These are phyloP conservation scores for Nothophoma quercina DNA, from an alignment of 2,329 filamentous ascomycete genomes.

Conservation along the genomic window DNA sequence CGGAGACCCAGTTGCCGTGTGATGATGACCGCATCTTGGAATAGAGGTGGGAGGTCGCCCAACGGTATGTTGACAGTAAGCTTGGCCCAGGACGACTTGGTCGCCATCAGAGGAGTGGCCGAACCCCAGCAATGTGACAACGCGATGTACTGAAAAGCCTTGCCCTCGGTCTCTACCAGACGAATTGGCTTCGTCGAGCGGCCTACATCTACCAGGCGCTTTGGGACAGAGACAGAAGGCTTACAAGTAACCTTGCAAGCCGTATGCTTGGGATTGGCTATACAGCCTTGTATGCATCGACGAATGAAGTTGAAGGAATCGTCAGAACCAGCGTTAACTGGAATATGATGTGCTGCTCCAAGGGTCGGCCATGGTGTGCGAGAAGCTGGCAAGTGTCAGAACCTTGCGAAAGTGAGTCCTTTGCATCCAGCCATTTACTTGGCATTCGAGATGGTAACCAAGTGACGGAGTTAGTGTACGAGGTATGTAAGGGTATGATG, in stretches of 20 bases:
- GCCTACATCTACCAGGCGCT: conserved; percentile 43
- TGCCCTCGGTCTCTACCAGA: conserved; percentile 43
- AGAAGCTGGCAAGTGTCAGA: conserved; percentile 30
- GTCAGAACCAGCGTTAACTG: conserved; percentile 41
- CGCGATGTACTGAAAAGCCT: conserved; percentile 37
- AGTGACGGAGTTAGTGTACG: no score
- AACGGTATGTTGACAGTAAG: conserved; percentile 38
- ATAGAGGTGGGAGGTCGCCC: conserved; percentile 33
- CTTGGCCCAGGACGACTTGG: conserved; percentile 39
- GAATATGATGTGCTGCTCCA: conserved; percentile 39
- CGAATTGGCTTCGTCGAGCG: conserved; percentile 37
- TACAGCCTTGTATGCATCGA: conserved; percentile 42
- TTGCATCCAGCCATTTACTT: background rate
- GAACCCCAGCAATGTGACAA: conserved; percentile 46
- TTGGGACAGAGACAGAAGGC: conserved; percentile 31
- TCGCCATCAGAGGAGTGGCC: conserved; percentile 32
- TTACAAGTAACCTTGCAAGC: conserved; percentile 32
- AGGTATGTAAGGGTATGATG: background rate
- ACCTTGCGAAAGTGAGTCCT: background rate
- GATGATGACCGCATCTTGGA: conserved; percentile 41
- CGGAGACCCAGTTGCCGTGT: conserved; percentile 42
- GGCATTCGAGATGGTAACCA: background rate
- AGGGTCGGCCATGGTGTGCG: conserved; percentile 42
- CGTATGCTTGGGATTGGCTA: conserved; percentile 41
- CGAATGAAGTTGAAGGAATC: conserved; percentile 45